Evolutionary conservation across 805 yeast species (phyloP).

Genomic region (Candida mattraensis): DNA sequence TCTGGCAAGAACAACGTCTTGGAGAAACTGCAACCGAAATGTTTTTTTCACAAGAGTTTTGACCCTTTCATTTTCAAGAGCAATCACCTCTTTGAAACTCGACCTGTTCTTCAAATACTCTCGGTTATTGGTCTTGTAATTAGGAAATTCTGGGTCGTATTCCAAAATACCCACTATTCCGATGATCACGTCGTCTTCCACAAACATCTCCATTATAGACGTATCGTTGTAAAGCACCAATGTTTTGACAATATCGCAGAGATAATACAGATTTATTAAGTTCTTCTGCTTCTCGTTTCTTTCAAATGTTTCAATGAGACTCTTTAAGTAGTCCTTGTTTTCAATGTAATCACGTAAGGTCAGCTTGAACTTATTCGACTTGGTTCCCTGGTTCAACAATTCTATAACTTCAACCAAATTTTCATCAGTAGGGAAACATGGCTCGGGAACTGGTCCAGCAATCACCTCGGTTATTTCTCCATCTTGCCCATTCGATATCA

Average conservation of each 20-base stretch:
- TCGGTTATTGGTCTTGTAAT: constrained; percentile 76
- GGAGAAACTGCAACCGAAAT: constrained; percentile 74
- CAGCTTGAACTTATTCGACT: constrained; percentile 62
- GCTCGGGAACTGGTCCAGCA: constrained; percentile 76
- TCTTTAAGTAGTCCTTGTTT: constrained; percentile 50
- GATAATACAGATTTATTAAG: constrained; percentile 56
- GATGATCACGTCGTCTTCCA: constrained; percentile 50
- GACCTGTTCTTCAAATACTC: constrained; percentile 57
- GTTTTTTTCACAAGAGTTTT: constrained; percentile 66
- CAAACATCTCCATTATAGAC: constrained; percentile 54
- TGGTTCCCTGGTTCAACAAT: constrained; percentile 56
- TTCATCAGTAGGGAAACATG: constrained; percentile 53
- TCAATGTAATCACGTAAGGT: constrained; percentile 57
- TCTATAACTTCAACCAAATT: constrained; percentile 57
- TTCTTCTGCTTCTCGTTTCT: constrained; percentile 53
- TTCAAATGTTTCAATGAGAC: constrained; percentile 53
- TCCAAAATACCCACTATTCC: constrained; percentile 81
- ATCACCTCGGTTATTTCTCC: constrained; percentile 71
- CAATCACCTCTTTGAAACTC: constrained; percentile 70
- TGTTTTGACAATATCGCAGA: constrained; percentile 75
- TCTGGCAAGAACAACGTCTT: constrained; percentile 84
- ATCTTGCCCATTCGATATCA: constrained; percentile 44
- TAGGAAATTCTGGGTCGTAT: constrained; percentile 86
- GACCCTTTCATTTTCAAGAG: constrained; percentile 51
- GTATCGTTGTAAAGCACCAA: constrained; percentile 71